Base-by-base conservation (phyloP, 768 basidiomycete genomes). In the Lactifluus echinatus region DNA sequence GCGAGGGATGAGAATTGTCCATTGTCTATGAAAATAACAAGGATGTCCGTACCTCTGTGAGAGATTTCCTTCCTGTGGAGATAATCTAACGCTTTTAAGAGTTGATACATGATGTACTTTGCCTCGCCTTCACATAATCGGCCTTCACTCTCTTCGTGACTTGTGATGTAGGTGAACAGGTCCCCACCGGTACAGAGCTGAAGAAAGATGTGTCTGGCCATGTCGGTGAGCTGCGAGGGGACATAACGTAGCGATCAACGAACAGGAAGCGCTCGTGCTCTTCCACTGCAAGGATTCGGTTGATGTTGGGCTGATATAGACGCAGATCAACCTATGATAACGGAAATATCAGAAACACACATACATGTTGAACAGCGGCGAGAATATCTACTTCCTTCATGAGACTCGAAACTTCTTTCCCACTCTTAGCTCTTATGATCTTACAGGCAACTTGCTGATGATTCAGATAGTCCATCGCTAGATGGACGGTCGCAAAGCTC, bases 171-270 rank as follows among this genome's bases (percentile, higher is more conserved):
- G 2, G 87, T 87, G 69, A 91, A 91, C n/a, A 92, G 77, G 65
- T 92, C 89, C 23, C 89, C 89, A 10, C 89, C 89, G 0, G 89
- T 90, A 64, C 87, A 90, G 8, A 92, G 75, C 68, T 92, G 85
- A 33, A 92, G 81, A 70, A 92, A 90, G 42, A 92, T 87, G 68
- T 90, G 85, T 28, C 85, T 87, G 52, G 3, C 10, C 33, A 61
- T 31, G 43, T 29, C 28, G 24, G 33, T 37, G 44, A 55, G 39
- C 10, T 50, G n/a, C 33, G 29, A 44, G 17, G 8, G 2, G 36
- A 44, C 24, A 46, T 19, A 28, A 43, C 8, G 33, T 4, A 21
- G 36, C 29, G 24, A 42, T 53, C 12, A 46, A 68, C 76, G 47
- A 48, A 82, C 79, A 87, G 74, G 66, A 84, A 85, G 62, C 76